These are phyloP conservation scores for Lyophyllum semitale DNA, from an alignment of 768 basidiomycete genomes.

Conservation along the genomic window DNA sequence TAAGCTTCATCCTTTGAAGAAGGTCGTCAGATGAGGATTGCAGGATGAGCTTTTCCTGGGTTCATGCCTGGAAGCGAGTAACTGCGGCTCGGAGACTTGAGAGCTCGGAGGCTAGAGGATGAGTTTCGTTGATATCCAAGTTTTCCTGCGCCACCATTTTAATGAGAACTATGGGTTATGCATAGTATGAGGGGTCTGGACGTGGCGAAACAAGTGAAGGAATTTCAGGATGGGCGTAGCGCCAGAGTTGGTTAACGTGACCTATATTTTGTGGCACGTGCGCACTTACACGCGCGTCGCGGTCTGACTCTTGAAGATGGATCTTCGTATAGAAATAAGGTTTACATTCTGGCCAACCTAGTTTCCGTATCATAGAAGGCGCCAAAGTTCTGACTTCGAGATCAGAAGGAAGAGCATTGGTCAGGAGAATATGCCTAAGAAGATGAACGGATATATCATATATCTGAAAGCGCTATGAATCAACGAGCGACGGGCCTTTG, in stretches of 20 bases:
- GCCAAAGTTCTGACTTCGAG: not conserved
- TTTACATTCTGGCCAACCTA: not conserved
- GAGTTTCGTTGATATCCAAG: slow-evolving; percentile 30
- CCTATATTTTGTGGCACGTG: not conserved
- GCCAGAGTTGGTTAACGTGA: slow-evolving; percentile 18
- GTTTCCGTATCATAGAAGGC: not conserved
- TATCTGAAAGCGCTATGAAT: no score
- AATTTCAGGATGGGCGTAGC: not conserved
- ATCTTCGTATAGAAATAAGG: no score
- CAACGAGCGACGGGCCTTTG: no score
- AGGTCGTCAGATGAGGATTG: slow-evolving; percentile 12
- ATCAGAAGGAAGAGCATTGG: not conserved
- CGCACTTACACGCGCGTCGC: not conserved
- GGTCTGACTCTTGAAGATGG: no score
- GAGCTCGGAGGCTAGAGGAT: slow-evolving; percentile 49
- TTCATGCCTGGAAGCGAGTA: slow-evolving; percentile 49
- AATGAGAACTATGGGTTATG: not conserved
- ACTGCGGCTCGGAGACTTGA: slow-evolving; percentile 46
- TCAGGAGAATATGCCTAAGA: not conserved
- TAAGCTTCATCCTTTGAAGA: slow-evolving; percentile 67
- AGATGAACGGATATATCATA: not conserved
- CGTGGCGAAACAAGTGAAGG: not conserved
- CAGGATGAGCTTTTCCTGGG: slow-evolving; percentile 6
- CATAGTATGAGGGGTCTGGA: not conserved
- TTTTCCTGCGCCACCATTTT: slow-evolving; percentile 5